phyloP scores from a whole-genome alignment of 306 rosid species.

The Vigna hirtella region DNA sequence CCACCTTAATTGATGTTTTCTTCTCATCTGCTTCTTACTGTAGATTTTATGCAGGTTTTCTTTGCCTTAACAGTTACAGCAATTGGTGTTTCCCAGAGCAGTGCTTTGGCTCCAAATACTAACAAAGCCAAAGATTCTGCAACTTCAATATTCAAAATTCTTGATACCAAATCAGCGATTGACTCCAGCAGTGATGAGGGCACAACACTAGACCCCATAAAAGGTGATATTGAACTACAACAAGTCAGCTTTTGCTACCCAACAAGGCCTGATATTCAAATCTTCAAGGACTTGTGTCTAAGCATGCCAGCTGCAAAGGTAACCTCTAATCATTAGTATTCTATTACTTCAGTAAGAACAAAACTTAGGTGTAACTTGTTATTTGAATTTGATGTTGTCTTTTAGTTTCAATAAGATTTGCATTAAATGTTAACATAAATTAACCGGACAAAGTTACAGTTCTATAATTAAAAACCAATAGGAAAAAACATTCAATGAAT shows the following conservation, averaged over 20 bases:
- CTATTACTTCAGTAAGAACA: background rate
- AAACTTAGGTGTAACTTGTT: too few relatives aligned
- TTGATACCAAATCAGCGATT: conserved; percentile 71
- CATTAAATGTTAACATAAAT: too few relatives aligned
- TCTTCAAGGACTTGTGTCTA: conserved; percentile 66
- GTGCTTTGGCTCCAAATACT: conserved; percentile 76
- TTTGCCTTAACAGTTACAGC: conserved; percentile 79
- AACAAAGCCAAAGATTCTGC: conserved; percentile 84
- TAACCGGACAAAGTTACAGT: too few relatives aligned
- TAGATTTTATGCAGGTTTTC: conserved; percentile 66
- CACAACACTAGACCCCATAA: conserved; percentile 43
- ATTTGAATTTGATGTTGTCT: background rate
- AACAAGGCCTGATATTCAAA: conserved; percentile 76
- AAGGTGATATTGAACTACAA: conserved; percentile 67
- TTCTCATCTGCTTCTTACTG: conserved; percentile 31
- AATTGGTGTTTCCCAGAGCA: conserved; percentile 70
- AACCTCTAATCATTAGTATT: background rate
- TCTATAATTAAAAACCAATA: too few relatives aligned
- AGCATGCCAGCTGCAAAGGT: conserved; percentile 85
- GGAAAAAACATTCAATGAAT: too few relatives aligned
- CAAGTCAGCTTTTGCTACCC: conserved; percentile 76
- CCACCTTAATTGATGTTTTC: background rate
- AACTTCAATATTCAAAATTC: conserved; percentile 75
- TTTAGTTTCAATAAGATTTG: too few relatives aligned
- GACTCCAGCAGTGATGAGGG: conserved; percentile 75